Conservation (phyloP, 768 basidiomycete genomes). For the Cystobasidium onofrii region DNA sequence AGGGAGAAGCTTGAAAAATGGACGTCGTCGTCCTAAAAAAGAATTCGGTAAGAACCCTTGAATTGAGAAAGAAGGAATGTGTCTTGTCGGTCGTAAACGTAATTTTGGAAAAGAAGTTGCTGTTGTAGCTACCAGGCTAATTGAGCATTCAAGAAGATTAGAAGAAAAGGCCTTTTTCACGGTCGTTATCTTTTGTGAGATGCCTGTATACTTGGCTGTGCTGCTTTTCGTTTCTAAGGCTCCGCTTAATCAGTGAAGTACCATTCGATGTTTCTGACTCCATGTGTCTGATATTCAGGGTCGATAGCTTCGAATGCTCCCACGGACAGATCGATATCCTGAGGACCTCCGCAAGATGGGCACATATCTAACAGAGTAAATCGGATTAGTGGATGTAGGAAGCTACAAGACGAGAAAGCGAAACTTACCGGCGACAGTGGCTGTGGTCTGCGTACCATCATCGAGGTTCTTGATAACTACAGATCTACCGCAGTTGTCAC, state of each 20-base stretch:
- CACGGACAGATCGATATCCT: slow-evolving; percentile 35
- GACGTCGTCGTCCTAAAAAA: no score
- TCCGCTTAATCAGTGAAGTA: slow-evolving; percentile 17
- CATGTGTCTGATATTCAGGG: slow-evolving; percentile 17
- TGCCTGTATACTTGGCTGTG: no score
- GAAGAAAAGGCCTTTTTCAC: no score
- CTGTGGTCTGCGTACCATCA: slow-evolving; percentile 35
- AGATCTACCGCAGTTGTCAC: slow-evolving; percentile 34
- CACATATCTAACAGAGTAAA: not conserved
- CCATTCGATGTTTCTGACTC: slow-evolving; percentile 27
- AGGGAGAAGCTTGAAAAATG: no score
- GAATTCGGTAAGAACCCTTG: no score
- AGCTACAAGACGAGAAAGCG: not conserved
- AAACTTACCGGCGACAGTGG: slow-evolving; percentile 34
- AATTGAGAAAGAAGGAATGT: no score
- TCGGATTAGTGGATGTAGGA: not conserved
- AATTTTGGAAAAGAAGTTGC: not conserved
- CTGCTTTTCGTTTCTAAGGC: no score
- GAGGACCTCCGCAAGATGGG: slow-evolving; percentile 7
- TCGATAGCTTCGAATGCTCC: slow-evolving; percentile 36
- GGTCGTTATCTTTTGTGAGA: no score
- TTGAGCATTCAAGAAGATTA: not conserved
- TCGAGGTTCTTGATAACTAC: slow-evolving; percentile 34
- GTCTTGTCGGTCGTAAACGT: not conserved
- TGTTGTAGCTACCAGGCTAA: not conserved